These are phyloP conservation scores for Cicer chorassanicum DNA, from an alignment of 306 rosid species.

Conservation along the genomic window DNA sequence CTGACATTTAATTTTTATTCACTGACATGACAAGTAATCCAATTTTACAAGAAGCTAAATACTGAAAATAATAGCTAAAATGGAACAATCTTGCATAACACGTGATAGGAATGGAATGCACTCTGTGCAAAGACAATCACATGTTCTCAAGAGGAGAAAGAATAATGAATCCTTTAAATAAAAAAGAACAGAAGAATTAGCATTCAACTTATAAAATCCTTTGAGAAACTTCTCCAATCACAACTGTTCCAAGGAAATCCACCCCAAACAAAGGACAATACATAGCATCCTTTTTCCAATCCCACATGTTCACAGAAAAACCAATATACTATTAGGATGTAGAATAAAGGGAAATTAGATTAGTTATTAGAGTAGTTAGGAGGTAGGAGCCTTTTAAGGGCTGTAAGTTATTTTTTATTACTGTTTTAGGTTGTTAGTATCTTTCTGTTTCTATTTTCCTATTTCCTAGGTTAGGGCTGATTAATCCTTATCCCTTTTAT, in stretches of 20 bases:
- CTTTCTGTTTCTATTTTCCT: too few relatives aligned
- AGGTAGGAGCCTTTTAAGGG: too few relatives aligned
- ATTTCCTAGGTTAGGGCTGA: too few relatives aligned
- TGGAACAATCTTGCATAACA: conserved; percentile 18
- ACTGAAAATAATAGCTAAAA: conserved; percentile 21
- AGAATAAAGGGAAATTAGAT: too few relatives aligned
- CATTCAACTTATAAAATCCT: conserved; percentile 30
- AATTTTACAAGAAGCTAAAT: conserved; percentile 30
- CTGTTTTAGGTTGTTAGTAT: too few relatives aligned
- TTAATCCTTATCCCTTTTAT: too few relatives aligned
- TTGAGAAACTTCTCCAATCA: conserved; percentile 22
- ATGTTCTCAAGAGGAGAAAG: neutral
- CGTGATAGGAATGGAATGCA: neutral
- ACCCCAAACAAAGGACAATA: neutral
- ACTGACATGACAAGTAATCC: conserved; percentile 2
- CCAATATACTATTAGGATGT: too few relatives aligned
- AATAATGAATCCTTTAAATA: conserved; percentile 21
- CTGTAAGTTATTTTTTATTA: too few relatives aligned
- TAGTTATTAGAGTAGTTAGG: too few relatives aligned
- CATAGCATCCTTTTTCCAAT: neutral
- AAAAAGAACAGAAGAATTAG: conserved; percentile 21
- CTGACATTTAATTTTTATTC: neutral
- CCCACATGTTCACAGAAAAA: too few relatives aligned
- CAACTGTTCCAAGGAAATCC: neutral
- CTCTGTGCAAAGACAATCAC: neutral